Conservation (phyloP, 768 basidiomycete genomes). For the Lactarius vividus region DNA sequence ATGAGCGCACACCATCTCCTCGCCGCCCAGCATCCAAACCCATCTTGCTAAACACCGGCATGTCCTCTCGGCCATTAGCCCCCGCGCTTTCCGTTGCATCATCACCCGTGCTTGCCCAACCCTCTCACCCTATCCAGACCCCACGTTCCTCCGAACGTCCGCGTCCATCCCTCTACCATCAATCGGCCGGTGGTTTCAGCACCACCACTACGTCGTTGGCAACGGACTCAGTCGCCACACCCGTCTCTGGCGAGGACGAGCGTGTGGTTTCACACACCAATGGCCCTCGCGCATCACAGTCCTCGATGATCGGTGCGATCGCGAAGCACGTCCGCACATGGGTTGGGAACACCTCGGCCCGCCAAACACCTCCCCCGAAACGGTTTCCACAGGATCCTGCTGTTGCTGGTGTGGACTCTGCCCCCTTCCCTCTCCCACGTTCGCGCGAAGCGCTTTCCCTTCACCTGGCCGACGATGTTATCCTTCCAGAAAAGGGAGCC, state of each 20-base stretch:
- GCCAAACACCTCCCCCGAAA: conserved; percentile 16
- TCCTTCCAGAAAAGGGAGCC: conserved; percentile 22
- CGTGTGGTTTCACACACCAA: neutral
- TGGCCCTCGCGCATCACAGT: neutral
- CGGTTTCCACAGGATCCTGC: conserved; percentile 17
- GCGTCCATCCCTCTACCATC: conserved; percentile 15
- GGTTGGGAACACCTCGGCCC: conserved; percentile 24
- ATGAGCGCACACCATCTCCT: conserved; percentile 23
- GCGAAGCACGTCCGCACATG: conserved; percentile 29
- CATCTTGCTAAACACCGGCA: conserved; percentile 20
- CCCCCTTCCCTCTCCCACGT: conserved; percentile 17
- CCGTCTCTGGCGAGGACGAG: conserved; percentile 26
- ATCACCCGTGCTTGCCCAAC: conserved; percentile 22
- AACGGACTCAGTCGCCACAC: conserved; percentile 36
- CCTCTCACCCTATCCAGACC: conserved; percentile 27
- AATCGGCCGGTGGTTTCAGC: conserved; percentile 22
- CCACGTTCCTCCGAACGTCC: conserved; percentile 25
- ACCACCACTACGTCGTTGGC: conserved; percentile 28
- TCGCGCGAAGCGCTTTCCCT: conserved; percentile 20
- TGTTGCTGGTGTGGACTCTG: conserved; percentile 17
- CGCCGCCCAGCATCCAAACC: conserved; percentile 14
- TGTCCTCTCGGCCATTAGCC: conserved; percentile 17
- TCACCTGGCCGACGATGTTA: conserved; percentile 28
- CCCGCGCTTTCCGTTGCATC: conserved; percentile 28
- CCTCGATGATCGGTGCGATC: conserved; percentile 24